A percentile compares a stretch with the other conserved stretches of the same genome.
These are phyloP conservation scores for Talaromyces trachyspermus DNA, from an alignment of 495 filamentous ascomycete species.

Conservation along the genomic window DNA sequence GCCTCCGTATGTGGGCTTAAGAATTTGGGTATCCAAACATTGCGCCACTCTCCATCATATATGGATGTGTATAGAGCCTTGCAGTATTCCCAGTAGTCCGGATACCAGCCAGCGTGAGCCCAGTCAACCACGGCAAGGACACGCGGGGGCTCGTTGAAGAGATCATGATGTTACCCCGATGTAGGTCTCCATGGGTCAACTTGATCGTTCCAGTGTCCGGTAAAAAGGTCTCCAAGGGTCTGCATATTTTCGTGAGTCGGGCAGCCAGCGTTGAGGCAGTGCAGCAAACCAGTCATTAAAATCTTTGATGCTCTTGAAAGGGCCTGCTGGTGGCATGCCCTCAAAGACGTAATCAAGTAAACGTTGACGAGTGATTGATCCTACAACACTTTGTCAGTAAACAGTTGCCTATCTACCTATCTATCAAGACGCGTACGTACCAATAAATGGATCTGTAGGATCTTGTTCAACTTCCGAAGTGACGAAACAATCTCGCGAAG, in stretches of 20 bases:
- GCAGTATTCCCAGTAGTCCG: conserved; percentile 40
- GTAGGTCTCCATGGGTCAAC: conserved; percentile 35
- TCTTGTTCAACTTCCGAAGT: conserved; percentile 28
- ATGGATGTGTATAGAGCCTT: conserved; percentile 26
- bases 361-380: conserved; percentile 22
- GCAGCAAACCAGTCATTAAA: conserved; percentile 40
- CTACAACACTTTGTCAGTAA: conserved; percentile 13
- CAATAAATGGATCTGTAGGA: conserved; percentile 23
- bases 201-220: conserved; percentile 30
- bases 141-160: conserved; percentile 20
- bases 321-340: conserved; percentile 19
- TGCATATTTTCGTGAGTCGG: conserved; percentile 18
- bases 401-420: conserved; percentile 7
- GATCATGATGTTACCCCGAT: conserved; percentile 33
- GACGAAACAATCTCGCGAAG: conserved; percentile 20
- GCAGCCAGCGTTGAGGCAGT: conserved; percentile 17
- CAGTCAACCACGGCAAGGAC: conserved; percentile 33
- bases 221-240: conserved; percentile 31
- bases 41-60: conserved; percentile 23
- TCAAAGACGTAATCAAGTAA: conserved; percentile 28
- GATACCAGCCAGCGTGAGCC: conserved; percentile 34
- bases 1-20: conserved; percentile 14
- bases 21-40: conserved; percentile 22
- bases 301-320: conserved; percentile 30
- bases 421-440: conserved; percentile 11